Percentiles rank a stretch among this genome's conserved stretches.
Evolutionary conservation across 2,329 filamentous ascomycete species (phyloP).

Genomic region (Chaetomiaceae sp.): DNA sequence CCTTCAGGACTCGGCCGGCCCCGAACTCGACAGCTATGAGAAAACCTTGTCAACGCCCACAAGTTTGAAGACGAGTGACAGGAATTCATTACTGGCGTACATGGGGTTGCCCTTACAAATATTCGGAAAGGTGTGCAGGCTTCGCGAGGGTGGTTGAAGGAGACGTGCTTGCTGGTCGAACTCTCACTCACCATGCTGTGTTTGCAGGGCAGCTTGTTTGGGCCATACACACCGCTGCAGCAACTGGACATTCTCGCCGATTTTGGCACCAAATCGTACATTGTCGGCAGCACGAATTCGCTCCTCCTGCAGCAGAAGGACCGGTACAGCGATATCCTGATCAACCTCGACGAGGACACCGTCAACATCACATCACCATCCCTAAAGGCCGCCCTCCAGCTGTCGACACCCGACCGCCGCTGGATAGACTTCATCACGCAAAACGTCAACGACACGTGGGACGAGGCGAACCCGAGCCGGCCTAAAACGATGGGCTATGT

Average conservation of each 20-base stretch:
- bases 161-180: slow-evolving; percentile 3
- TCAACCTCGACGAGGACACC: slow-evolving; percentile 87
- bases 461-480: slow-evolving; percentile 77
- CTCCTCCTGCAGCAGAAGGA: slow-evolving; percentile 90
- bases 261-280: slow-evolving; percentile 90
- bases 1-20: slow-evolving; percentile 91
- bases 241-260: slow-evolving; percentile 92
- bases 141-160: background rate
- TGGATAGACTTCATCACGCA: slow-evolving; percentile 97
- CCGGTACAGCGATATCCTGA: slow-evolving; percentile 89
- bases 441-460: slow-evolving; percentile 93
- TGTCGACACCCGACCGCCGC: slow-evolving; percentile 81
- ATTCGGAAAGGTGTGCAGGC: slow-evolving; percentile 80
- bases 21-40: slow-evolving; percentile 81
- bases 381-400: slow-evolving; percentile 64
- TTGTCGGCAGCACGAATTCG: slow-evolving; percentile 95
- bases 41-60: slow-evolving; percentile 69
- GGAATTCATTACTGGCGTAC: slow-evolving; percentile 80
- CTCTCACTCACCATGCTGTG: slow-evolving; percentile 3
- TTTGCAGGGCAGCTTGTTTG: slow-evolving; percentile 77
- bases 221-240: slow-evolving; percentile 92
- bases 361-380: slow-evolving; percentile 79
- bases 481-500: slow-evolving; percentile 95
- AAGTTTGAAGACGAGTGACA: slow-evolving; percentile 84
- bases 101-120: slow-evolving; percentile 94